phyloP scores from a whole-genome alignment of 768 basidiomycete species.

The Candolleomyces efflorescens region DNA sequence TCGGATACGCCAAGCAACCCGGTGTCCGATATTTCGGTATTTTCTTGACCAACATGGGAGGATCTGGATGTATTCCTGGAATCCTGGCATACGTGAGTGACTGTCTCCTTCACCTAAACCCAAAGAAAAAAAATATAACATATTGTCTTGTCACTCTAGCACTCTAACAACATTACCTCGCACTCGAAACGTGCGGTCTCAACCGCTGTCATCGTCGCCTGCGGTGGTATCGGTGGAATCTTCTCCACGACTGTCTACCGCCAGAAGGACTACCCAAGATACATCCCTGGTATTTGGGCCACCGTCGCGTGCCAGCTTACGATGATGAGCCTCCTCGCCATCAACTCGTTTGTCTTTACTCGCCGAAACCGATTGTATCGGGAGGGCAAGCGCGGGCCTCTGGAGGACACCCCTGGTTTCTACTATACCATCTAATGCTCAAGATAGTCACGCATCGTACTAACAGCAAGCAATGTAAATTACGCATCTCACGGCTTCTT shows the following conservation, averaged over 20 bases:
- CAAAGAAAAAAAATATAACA: neutral
- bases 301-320: conserved; percentile 31
- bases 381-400: conserved; percentile 23
- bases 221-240: conserved; percentile 36
- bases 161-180: conserved; percentile 30
- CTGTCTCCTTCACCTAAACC: neutral
- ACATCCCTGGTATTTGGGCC: conserved; percentile 30
- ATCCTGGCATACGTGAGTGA: conserved; percentile 34
- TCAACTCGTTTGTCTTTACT: conserved; percentile 23
- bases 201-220: conserved; percentile 30
- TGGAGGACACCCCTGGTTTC: conserved; percentile 34
- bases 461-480: too few species aligned
- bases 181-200: conserved; percentile 36
- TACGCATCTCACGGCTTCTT: too few species aligned
- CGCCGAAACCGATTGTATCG: conserved; percentile 25
- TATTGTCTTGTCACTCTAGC: conserved; percentile 14
- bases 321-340: conserved; percentile 23
- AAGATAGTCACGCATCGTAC: too few species aligned
- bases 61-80: conserved; percentile 31
- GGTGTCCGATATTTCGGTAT: conserved; percentile 31
- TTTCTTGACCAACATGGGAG: conserved; percentile 31
- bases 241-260: conserved; percentile 34
- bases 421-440: conserved; percentile 32
- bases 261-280: conserved; percentile 29
- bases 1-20: conserved; percentile 23